Base-by-base conservation (phyloP, 495 filamentous ascomycete genomes). In the Aspergillus sclerotioniger region DNA sequence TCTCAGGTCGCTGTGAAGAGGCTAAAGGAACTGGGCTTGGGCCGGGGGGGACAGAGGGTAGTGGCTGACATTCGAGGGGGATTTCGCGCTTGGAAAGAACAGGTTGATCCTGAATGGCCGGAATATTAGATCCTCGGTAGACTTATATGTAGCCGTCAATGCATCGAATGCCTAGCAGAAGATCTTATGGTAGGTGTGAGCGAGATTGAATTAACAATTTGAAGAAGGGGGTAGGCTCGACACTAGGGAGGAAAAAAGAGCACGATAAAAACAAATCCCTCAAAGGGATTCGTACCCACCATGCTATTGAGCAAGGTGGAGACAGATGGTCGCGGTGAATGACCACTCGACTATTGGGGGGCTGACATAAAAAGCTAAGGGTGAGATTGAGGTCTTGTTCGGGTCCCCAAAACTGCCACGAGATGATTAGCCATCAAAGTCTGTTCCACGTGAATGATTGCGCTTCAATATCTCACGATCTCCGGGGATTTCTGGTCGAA, bases 41-140 rank as follows among this genome's bases (percentile, higher is more conserved):
- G 81, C 51, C 67, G 71, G 20, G 69, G 70, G 12, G 86, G 86
- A 0, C 71, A 74, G 55, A 76, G 84, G 33, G 82, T 79, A 52
- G 82, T 95, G 50, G 82, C 84, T 32, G 94, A 97, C 72, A 87
- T 97, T 21, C 80, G 77, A 29, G 92, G 91, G 0, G 94, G 94
- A 0, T 82, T 96, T 58, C 81, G 73, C 47, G 87, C 90, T n/a
- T 98, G 93, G 94, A 86, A 85, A 67, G 75, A 84, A 19, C 79
- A 90, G 53, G 82, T 96, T 15, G 90, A 96, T 68, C 73, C 72
- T 2, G 75, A 76, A 0, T 91, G 90, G 70, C 92, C 93, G 19
- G 79, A 84, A 33, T 84, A 84, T 64, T 84, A 56, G 37, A 51
- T 4, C 1, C 37, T 41, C 3, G 37, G 9, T 41, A 3, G 37